These are phyloP conservation scores for Fusarium secorum DNA, from an alignment of 2,329 filamentous ascomycete species.

Conservation along the genomic window DNA sequence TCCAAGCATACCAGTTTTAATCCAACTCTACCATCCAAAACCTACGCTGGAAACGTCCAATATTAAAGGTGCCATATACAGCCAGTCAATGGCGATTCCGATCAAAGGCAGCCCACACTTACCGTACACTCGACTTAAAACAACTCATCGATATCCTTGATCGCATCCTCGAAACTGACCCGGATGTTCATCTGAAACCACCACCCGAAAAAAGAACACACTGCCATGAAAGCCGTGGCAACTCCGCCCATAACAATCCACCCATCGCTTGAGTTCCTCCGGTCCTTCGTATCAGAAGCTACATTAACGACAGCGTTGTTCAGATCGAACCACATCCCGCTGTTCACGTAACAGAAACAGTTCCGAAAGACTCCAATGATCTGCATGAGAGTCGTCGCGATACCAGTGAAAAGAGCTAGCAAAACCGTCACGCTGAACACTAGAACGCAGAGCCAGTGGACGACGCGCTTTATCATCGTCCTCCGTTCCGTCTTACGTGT, in stretches of 20 bases:
- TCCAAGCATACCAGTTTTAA: neutral
- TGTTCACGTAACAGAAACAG: neutral
- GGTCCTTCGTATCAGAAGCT: neutral
- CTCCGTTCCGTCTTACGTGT: accelerated
- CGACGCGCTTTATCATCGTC: accelerated
- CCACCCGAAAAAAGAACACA: neutral
- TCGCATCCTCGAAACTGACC: neutral
- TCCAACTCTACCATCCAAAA: neutral
- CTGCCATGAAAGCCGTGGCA: neutral
- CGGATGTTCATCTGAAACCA: neutral
- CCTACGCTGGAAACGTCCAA: no score
- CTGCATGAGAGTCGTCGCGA: neutral
- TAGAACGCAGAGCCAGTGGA: neutral
- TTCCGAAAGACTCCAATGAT: neutral
- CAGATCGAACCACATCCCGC: neutral
- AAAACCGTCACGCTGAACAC: neutral
- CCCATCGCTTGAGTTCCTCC: neutral
- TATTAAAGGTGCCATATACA: no score
- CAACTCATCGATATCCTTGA: neutral
- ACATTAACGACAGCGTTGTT: neutral
- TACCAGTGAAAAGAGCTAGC: neutral
- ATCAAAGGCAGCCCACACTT: accelerated
- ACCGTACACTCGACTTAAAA: neutral
- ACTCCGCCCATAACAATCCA: neutral
- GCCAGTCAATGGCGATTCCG: neutral